A percentile compares a stretch with the other conserved stretches of the same genome.
Conservation (phyloP, 2,329 filamentous ascomycete species). For the Chrysoporthe puriensis region DNA sequence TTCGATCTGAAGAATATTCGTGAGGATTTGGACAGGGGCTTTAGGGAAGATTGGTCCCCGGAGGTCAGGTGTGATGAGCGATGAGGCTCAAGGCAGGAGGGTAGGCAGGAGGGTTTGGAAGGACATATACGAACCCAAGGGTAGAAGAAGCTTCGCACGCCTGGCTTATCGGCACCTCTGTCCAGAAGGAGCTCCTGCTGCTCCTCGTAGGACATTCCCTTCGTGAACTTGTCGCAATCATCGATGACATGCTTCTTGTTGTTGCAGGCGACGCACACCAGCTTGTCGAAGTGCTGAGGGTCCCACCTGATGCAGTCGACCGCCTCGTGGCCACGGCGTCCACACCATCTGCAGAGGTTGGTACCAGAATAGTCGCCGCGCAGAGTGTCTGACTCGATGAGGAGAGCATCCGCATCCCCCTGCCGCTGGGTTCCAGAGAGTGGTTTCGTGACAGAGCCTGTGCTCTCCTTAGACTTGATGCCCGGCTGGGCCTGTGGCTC, state of each 20-base stretch:
- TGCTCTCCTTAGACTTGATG: background rate
- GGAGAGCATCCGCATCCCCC: background rate
- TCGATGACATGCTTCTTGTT: slow-evolving; percentile 14
- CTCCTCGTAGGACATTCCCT: background rate
- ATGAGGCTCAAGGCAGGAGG: background rate
- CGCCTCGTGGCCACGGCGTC: slow-evolving; percentile 17
- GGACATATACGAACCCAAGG: background rate
- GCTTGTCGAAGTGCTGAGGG: slow-evolving; percentile 17
- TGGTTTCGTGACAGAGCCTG: background rate
- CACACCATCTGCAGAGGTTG: slow-evolving; percentile 19
- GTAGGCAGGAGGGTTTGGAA: background rate
- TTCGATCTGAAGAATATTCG: background rate
- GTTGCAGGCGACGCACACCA: slow-evolving; percentile 18
- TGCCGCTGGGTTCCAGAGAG: background rate
- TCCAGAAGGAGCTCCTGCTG: slow-evolving; percentile 12
- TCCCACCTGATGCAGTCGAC: slow-evolving; percentile 17
- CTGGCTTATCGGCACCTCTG: slow-evolving; percentile 11
- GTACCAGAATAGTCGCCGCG: slow-evolving; percentile 15
- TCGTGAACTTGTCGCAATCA: slow-evolving; percentile 17
- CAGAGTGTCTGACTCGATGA: background rate
- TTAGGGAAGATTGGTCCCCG: background rate
- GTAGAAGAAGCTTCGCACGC: slow-evolving; percentile 18
- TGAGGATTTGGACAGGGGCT: background rate
- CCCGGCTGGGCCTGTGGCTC: too few species aligned
- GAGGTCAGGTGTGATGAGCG: too few species aligned